These are phyloP conservation scores for Quercus parvula DNA, from an alignment of 306 rosid genomes.

Conservation along the genomic window DNA sequence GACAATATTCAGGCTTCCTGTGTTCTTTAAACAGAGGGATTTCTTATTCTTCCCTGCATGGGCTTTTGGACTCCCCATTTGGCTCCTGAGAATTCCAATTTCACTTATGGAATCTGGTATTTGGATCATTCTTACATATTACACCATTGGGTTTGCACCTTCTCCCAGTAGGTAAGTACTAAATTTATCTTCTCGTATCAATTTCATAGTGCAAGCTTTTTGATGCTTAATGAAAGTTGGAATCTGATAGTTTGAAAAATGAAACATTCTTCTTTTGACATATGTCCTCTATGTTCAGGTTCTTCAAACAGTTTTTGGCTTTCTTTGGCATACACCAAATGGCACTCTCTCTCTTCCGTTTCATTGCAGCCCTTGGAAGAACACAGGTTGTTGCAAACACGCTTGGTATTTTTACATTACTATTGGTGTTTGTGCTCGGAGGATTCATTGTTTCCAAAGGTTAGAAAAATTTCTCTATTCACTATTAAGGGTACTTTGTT, in stretches of 20 bases:
- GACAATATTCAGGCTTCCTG: conserved; percentile 62
- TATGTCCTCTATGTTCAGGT: conserved; percentile 29
- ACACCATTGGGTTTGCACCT: conserved; percentile 84
- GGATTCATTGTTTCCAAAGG: conserved; percentile 60
- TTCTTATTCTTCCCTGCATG: conserved; percentile 75
- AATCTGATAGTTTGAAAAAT: neutral
- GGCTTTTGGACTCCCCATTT: conserved; percentile 74
- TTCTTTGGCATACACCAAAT: conserved; percentile 58
- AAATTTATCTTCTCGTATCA: neutral
- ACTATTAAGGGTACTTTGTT: neutral
- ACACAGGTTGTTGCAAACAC: conserved; percentile 45
- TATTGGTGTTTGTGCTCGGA: conserved; percentile 50
- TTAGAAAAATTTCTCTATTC: conserved; percentile 10
- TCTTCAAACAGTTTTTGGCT: conserved; percentile 51
- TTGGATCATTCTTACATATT: conserved; percentile 75
- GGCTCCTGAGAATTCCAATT: conserved; percentile 70
- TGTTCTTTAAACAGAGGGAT: conserved; percentile 74
- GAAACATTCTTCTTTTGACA: neutral
- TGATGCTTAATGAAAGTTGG: neutral
- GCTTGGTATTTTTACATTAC: conserved; percentile 42
- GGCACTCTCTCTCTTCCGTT: conserved; percentile 61
- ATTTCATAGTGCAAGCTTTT: neutral
- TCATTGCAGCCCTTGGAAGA: conserved; percentile 58
- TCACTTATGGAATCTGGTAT: conserved; percentile 63
- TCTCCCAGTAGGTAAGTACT: conserved; percentile 53